Base-by-base conservation (phyloP, 2,329 filamentous ascomycete species). In the Trichoderma sp. region DNA sequence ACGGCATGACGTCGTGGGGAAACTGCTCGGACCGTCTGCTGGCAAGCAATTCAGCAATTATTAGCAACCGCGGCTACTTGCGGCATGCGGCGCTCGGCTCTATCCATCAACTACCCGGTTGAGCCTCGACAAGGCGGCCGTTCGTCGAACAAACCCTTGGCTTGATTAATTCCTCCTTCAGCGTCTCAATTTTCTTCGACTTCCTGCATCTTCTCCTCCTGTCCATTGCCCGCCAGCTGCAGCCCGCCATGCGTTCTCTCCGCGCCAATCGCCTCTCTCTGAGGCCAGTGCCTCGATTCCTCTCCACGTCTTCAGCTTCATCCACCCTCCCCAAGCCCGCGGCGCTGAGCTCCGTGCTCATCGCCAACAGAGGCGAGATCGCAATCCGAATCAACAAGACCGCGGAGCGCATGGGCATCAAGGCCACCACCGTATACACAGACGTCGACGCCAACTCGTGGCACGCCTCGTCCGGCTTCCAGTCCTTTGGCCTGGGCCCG, bases 331-430 rank as follows among this genome's bases (percentile, higher is more conserved):
- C 84, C 68, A 82, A 81, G 72, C 77, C 80, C 14, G 88, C 86
- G 16, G 88, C 90, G 35, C 90, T 92, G 79, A 92, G 91, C 74
- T 97, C 95, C 9, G 93, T 98, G 59, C 89, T 99, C 29, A 98
- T 99, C 82, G 97, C 97, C 72, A 99, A 99, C 83, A 93, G 97
- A 80, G 97, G 97, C 80, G 97, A 99, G 85, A 99, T 99, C 80
- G 97, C 97, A 67, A 89, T 99, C 83, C 94, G 97, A 79, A 97
- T 99, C 79, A 93, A 95, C 79, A 91, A 92, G 79, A 99, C 97
- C 27, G 97, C 97, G 41, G 89, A 94, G 68, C 91, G 93, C 78
- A 93, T 98, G 82, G 96, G 97, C 75, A 97, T 99, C 81, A 92
- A 92, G 77, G 97, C 96, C 21, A 98, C 96, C 0, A 98, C 96